A percentile compares a stretch with the other conserved stretches of the same genome.
These are phyloP conservation scores for Fusarium hostae DNA, from an alignment of 2,329 filamentous ascomycete species.

Conservation along the genomic window DNA sequence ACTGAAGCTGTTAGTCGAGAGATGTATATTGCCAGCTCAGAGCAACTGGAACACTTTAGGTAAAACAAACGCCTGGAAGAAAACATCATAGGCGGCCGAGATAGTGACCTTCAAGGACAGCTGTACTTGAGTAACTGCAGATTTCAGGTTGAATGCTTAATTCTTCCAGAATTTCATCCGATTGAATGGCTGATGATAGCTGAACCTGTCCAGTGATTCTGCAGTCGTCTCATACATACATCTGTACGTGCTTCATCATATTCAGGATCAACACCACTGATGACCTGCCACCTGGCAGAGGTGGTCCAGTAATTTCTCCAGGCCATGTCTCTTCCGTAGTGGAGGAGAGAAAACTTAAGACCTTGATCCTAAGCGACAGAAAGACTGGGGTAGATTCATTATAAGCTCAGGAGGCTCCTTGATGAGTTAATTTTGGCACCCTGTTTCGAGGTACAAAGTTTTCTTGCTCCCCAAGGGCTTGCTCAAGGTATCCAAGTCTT, in stretches of 20 bases:
- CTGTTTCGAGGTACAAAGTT: not conserved
- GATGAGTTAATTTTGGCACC: not conserved
- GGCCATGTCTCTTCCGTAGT: constrained; percentile 1
- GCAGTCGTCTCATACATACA: not conserved
- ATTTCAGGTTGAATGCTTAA: constrained; percentile 8
- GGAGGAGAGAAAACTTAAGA: not conserved
- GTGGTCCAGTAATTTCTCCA: constrained; percentile 36
- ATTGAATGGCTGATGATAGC: constrained; percentile 10
- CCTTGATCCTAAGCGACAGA: not conserved
- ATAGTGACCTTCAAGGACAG: constrained; percentile 10
- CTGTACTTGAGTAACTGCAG: constrained; percentile 10
- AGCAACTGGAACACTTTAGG: constrained; percentile 5
- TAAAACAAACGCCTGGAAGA: constrained; percentile 38
- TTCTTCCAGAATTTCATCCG: not conserved
- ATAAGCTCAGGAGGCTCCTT: not conserved
- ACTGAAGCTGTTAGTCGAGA: not conserved
- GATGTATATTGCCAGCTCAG: constrained; percentile 26
- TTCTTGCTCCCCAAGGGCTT: not conserved
- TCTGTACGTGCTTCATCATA: constrained; percentile 8
- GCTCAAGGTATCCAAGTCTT: constrained; percentile 1
- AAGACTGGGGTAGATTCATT: not conserved
- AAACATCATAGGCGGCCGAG: constrained; percentile 25
- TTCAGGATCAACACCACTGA: constrained; percentile 28
- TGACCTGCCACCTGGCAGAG: constrained; percentile 40
- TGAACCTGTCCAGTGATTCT: not conserved